Conservation (phyloP, 2,329 filamentous ascomycete genomes). For the Ophiostoma sp. region DNA sequence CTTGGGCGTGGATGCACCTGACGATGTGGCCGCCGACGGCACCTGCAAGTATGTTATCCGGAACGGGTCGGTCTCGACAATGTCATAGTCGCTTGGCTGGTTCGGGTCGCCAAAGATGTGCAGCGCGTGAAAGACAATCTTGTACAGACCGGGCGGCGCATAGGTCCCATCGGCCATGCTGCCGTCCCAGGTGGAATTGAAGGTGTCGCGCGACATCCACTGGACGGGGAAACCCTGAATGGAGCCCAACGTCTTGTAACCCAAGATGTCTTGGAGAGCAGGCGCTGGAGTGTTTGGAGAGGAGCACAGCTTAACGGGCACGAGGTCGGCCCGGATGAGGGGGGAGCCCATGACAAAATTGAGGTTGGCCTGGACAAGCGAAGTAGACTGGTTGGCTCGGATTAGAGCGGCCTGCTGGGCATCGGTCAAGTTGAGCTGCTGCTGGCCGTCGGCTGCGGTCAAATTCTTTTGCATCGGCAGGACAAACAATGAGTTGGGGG, state of each 20-base stretch:
- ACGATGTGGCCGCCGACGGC: background rate
- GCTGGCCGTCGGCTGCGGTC: constrained; percentile 34
- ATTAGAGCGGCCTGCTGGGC: constrained; percentile 26
- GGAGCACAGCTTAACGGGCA: constrained; percentile 41
- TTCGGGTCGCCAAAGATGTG: constrained; percentile 52
- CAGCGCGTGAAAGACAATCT: constrained; percentile 50
- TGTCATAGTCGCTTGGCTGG: constrained; percentile 50
- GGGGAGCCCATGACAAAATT: constrained; percentile 49
- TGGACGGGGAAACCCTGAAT: constrained; percentile 44
- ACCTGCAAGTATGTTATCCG: constrained; percentile 44
- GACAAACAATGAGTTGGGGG: constrained; percentile 43
- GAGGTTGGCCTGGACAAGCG: constrained; percentile 44
- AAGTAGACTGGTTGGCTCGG: constrained; percentile 32
- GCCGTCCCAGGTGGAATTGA: constrained; percentile 47
- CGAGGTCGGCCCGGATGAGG: constrained; percentile 46
- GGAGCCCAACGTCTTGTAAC: constrained; percentile 46
- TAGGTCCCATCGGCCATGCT: constrained; percentile 48
- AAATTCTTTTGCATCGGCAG: constrained; percentile 42
- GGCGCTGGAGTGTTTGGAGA: constrained; percentile 9
- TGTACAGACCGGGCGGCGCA: constrained; percentile 52
- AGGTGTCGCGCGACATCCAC: constrained; percentile 39
- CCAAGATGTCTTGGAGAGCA: constrained; percentile 36
- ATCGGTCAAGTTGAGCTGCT: constrained; percentile 33
- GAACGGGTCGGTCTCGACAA: constrained; percentile 45
- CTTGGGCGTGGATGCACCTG: background rate